Evolutionary conservation across 495 filamentous ascomycete genomes (phyloP).

Genomic region (Xanthoparmelia taractica): DNA sequence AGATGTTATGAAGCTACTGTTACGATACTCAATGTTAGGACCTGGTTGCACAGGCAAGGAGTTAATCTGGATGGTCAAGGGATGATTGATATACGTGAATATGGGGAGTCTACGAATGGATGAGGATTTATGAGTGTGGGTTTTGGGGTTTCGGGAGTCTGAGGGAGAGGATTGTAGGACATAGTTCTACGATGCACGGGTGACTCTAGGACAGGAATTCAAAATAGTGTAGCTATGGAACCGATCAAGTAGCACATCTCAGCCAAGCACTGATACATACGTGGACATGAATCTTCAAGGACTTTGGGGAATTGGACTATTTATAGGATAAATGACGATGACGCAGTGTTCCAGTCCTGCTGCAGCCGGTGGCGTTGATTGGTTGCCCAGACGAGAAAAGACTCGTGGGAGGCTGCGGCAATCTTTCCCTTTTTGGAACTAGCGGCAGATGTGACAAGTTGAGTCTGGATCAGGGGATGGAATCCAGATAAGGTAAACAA

Average conservation of each 20-base stretch:
- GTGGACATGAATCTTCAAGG: no score
- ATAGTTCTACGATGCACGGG: no score
- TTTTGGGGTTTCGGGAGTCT: not conserved
- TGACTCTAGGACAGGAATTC: no score
- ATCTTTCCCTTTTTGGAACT: not conserved
- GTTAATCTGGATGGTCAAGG: not conserved
- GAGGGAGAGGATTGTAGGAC: no score
- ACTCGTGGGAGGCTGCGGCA: not conserved
- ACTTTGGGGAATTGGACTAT: no score
- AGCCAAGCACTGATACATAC: no score
- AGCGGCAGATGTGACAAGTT: not conserved
- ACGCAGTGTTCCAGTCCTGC: not conserved
- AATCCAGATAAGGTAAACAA: constrained; percentile 1
- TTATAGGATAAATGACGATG: no score
- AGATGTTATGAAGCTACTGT: not conserved
- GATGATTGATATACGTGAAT: constrained; percentile 6
- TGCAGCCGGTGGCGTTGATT: not conserved
- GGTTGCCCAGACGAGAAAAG: constrained; percentile 2
- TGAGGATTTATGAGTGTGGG: not conserved
- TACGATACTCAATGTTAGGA: not conserved
- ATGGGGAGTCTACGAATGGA: not conserved
- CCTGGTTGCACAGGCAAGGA: constrained; percentile 3
- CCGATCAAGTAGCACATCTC: no score
- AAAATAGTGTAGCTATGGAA: no score
- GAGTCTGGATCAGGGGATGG: not conserved